Evolutionary conservation across 768 basidiomycete species (phyloP).

Genomic region (Tephrocybe sp.): DNA sequence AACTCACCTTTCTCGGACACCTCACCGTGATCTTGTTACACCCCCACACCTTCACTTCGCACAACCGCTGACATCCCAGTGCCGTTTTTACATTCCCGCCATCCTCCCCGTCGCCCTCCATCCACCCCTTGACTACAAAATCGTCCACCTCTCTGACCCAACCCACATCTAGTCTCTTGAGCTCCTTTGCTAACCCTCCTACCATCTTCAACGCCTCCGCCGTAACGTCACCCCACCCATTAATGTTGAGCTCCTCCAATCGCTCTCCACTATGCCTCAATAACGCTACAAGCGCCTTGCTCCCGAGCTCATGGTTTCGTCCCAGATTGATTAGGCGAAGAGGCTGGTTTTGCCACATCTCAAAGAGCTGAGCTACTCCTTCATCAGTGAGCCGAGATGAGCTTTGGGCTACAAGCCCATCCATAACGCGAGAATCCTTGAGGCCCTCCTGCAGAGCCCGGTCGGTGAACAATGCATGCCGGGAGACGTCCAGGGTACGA

Average conservation of each 20-base stretch:
- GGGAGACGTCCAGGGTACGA: constrained; percentile 66
- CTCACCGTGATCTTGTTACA: constrained; percentile 44
- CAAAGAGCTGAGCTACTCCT: constrained; percentile 71
- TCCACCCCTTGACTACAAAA: constrained; percentile 69
- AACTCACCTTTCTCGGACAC: constrained; percentile 38
- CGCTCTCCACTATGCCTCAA: constrained; percentile 61
- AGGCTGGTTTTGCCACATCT: constrained; percentile 49
- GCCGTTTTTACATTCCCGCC: constrained; percentile 11
- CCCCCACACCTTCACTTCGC: constrained; percentile 53
- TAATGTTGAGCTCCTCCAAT: constrained; percentile 65
- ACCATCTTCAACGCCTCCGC: constrained; percentile 38
- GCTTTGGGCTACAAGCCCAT: constrained; percentile 51
- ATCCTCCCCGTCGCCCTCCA: constrained; percentile 36
- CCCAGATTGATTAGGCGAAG: constrained; percentile 57
- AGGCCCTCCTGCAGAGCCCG: constrained; percentile 60
- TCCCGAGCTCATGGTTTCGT: constrained; percentile 54
- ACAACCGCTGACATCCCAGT: constrained; percentile 33
- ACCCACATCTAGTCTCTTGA: constrained; percentile 72
- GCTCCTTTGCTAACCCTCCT: constrained; percentile 29
- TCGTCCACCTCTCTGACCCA: constrained; percentile 86
- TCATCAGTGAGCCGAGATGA: constrained; percentile 64
- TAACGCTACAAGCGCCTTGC: constrained; percentile 56
- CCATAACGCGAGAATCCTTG: constrained; percentile 43
- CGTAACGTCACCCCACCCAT: constrained; percentile 68
- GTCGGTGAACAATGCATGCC: constrained; percentile 62